A percentile compares a stretch with the other conserved stretches of the same genome.
Conservation (phyloP, 495 filamentous ascomycete genomes). For the Tuber magnatum region DNA sequence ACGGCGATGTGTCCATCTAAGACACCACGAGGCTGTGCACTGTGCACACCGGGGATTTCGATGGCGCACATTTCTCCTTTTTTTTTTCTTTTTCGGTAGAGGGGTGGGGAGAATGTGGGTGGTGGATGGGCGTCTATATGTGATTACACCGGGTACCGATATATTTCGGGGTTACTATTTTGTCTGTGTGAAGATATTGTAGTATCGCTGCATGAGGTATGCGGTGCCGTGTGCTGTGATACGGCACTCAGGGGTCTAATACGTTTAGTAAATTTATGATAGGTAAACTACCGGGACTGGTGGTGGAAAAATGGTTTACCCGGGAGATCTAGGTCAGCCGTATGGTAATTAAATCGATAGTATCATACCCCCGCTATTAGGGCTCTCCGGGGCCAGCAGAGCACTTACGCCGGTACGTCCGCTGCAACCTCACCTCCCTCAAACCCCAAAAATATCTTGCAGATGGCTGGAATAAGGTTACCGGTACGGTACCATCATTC, state of each 20-base stretch:
- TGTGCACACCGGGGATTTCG: neutral
- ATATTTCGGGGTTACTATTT: neutral
- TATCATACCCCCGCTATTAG: neutral
- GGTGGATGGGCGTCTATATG: neutral
- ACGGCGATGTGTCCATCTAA: neutral
- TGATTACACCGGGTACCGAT: neutral
- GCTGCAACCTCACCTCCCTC: neutral
- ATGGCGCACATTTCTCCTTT: neutral
- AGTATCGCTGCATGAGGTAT: neutral
- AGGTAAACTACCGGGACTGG: neutral
- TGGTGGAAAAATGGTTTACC: neutral
- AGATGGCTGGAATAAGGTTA: neutral
- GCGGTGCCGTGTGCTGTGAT: neutral
- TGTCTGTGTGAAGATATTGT: neutral
- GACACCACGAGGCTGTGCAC: neutral
- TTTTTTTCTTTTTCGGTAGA: neutral
- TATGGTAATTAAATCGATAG: neutral
- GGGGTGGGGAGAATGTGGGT: neutral
- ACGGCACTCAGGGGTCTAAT: neutral
- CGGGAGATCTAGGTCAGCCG: neutral
- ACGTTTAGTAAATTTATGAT: too few relatives aligned
- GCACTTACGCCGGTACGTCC: neutral
- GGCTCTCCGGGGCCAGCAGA: neutral
- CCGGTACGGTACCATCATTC: neutral
- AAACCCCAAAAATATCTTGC: neutral